These are phyloP conservation scores for Hansenula sp. DNA, from an alignment of 1,139 yeast species.

Conservation along the genomic window DNA sequence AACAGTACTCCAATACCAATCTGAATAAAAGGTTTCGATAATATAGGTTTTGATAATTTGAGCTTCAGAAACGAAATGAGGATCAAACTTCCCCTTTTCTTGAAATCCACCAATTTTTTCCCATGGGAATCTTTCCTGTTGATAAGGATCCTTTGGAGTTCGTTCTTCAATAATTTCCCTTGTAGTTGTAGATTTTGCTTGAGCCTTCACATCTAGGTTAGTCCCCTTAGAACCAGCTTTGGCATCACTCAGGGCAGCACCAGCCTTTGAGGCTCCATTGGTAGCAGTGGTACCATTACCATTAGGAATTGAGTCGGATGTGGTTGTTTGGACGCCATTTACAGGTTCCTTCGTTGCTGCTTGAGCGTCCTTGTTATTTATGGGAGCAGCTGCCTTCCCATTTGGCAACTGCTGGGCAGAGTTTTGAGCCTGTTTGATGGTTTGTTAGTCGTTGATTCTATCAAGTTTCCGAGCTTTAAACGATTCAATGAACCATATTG, in stretches of 20 bases:
- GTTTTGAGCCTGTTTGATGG: neutral
- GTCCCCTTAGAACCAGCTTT: neutral
- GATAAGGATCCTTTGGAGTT: constrained; percentile 8
- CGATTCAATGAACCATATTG: too few relatives aligned
- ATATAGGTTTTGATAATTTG: constrained; percentile 52
- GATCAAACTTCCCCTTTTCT: constrained; percentile 24
- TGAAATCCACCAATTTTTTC: constrained; percentile 36
- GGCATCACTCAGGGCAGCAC: neutral
- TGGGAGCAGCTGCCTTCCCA: constrained; percentile 16
- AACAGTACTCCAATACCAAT: constrained; percentile 67
- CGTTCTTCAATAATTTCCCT: neutral
- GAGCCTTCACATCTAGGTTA: constrained; percentile 2
- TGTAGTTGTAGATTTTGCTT: neutral
- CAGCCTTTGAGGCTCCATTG: neutral
- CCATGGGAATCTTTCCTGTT: constrained; percentile 36
- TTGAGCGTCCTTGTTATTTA: constrained; percentile 22
- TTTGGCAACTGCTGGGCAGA: constrained; percentile 18
- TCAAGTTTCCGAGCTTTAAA: neutral
- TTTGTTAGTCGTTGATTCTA: neutral
- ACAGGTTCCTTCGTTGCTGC: constrained; percentile 6
- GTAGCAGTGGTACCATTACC: neutral
- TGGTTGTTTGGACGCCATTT: neutral
- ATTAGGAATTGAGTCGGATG: neutral
- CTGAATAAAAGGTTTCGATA: constrained; percentile 64
- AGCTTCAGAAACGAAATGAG: constrained; percentile 24